Percentiles rank a stretch among this genome's conserved stretches.
phyloP scores from a whole-genome alignment of 352 stramenopile genomes.

The Phytopythium aichiense region DNA sequence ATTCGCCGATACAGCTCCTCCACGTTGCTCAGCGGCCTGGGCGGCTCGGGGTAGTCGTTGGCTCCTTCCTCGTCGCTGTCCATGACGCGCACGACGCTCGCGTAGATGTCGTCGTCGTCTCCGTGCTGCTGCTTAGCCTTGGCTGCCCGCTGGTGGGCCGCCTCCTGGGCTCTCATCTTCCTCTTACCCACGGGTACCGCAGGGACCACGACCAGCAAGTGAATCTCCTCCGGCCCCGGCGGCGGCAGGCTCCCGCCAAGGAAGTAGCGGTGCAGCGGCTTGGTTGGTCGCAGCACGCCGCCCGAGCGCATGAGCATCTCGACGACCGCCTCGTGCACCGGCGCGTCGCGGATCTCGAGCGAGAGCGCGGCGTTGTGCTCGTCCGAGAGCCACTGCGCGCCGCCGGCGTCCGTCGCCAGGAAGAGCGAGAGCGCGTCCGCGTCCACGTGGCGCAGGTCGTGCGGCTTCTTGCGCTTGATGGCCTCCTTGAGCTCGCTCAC shows the following conservation, averaged over 20 bases:
- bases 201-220: conserved; percentile 2
- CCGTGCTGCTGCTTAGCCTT: not conserved
- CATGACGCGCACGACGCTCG: conserved; percentile 5
- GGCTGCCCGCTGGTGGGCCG: not conserved
- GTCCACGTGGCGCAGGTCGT: conserved; percentile 10
- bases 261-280: conserved; percentile 6
- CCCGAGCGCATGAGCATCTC: conserved; percentile 1
- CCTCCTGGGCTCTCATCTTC: not conserved
- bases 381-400: conserved; percentile 6
- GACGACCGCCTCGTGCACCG: conserved; percentile 1
- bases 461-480: conserved; percentile 12
- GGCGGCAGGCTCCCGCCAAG: not conserved
- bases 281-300: not conserved
- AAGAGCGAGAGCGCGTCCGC: conserved; percentile 6
- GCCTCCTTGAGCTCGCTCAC: conserved; percentile 13
- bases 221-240: conserved; percentile 4
- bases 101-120: not conserved
- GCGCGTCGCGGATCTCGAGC: conserved; percentile 5
- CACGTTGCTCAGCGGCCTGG: not conserved
- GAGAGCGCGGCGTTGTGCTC: conserved; percentile 8
- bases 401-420: not conserved
- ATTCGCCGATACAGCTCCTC: conserved; percentile 5
- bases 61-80: conserved; percentile 3
- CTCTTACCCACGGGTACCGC: not conserved
- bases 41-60: conserved; percentile 2